A percentile compares a stretch with the other conserved stretches of the same genome.
These are phyloP conservation scores for Tricholoma terreum DNA, from an alignment of 768 basidiomycete species.

Conservation along the genomic window DNA sequence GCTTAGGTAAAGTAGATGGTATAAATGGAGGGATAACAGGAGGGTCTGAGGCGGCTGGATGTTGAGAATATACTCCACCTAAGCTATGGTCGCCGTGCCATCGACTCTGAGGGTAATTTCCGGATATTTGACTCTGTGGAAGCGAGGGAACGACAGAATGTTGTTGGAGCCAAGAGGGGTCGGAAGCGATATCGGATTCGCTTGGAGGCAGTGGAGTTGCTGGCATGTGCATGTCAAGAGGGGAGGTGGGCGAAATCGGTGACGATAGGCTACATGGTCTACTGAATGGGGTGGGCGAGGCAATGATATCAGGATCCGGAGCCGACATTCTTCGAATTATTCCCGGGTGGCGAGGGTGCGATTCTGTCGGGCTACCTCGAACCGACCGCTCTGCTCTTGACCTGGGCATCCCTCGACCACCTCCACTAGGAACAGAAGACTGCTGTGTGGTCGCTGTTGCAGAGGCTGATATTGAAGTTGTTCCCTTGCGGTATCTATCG, in stretches of 20 bases:
- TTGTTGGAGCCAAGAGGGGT: constrained; percentile 3
- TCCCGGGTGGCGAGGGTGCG: constrained; percentile 26
- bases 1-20: not conserved
- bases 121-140: constrained; percentile 3
- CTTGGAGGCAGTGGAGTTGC: constrained; percentile 5
- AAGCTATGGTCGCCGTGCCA: constrained; percentile 2
- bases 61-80: constrained; percentile 1
- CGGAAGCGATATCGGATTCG: constrained; percentile 5
- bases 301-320: constrained; percentile 30
- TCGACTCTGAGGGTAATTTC: constrained; percentile 1
- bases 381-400: constrained; percentile 34
- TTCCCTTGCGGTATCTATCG: constrained; percentile 20
- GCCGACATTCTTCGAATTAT: constrained; percentile 35
- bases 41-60: not conserved
- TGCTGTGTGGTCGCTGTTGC: constrained; percentile 9
- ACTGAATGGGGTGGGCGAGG: constrained; percentile 15
- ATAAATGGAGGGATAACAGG: not conserved
- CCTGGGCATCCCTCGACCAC: constrained; percentile 30
- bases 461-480: constrained; percentile 27
- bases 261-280: constrained; percentile 15
- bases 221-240: constrained; percentile 7
- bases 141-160: constrained; percentile 7
- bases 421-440: constrained; percentile 18
- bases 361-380: constrained; percentile 32
- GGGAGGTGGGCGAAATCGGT: constrained; percentile 18